phyloP scores from a whole-genome alignment of 345 rosid genomes.

The Populus alba region DNA sequence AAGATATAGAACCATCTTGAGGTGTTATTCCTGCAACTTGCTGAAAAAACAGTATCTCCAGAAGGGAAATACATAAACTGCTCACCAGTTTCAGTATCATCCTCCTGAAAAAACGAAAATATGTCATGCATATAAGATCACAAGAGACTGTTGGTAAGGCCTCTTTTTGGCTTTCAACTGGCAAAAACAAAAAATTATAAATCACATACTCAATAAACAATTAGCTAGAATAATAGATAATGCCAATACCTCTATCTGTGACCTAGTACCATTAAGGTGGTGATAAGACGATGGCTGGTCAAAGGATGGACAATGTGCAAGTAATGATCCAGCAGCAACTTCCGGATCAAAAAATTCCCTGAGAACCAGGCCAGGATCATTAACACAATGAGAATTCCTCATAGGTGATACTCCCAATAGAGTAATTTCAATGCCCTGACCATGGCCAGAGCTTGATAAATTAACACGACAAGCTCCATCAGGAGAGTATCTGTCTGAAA shows the following conservation, averaged over 20 bases:
- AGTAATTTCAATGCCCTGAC: conserved; percentile 71
- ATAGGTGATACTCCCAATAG: conserved; percentile 56
- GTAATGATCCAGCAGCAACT: conserved; percentile 61
- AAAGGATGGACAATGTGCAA: conserved; percentile 59
- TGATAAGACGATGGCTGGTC: conserved; percentile 57
- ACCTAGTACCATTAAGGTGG: conserved; percentile 43
- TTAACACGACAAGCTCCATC: conserved; percentile 40
- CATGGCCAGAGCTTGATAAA: conserved; percentile 42
- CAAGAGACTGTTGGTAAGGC: background rate
- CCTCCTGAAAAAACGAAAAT: conserved; percentile 38
- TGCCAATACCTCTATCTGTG: conserved; percentile 61
- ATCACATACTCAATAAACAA: conserved; percentile 1
- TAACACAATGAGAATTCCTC: conserved; percentile 51
- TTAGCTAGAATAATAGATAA: conserved; percentile 7
- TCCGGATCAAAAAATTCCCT: conserved; percentile 72
- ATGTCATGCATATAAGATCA: background rate
- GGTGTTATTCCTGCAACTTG: conserved; percentile 40
- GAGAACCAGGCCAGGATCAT: conserved; percentile 75
- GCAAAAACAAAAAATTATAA: background rate
- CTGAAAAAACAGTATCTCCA: conserved; percentile 50
- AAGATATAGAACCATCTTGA: conserved; percentile 31
- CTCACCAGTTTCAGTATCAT: conserved; percentile 47
- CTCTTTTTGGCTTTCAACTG: background rate
- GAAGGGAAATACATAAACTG: conserved; percentile 51
- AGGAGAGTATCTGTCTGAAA: conserved; percentile 42